Evolutionary conservation across 2,329 filamentous ascomycete species (phyloP).

Genomic region (Xylogone sp.): DNA sequence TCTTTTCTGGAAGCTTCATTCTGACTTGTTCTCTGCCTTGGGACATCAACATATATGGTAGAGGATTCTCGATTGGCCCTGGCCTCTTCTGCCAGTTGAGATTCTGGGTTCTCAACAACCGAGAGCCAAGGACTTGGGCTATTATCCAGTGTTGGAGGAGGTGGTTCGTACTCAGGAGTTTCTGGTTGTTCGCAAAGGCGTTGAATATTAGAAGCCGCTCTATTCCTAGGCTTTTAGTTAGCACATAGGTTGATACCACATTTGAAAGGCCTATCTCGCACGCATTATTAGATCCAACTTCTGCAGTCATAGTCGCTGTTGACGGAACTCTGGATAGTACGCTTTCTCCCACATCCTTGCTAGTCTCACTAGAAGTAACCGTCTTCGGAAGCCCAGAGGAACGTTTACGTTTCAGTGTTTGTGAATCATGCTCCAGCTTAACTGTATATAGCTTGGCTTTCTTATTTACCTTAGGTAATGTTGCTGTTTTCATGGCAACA

Average conservation of each 20-base stretch:
- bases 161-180: background rate
- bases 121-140: background rate
- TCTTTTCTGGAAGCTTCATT: background rate
- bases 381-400: background rate
- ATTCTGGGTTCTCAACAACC: background rate
- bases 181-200: background rate
- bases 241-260: background rate
- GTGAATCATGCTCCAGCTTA: background rate
- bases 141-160: background rate
- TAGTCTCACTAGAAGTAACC: background rate
- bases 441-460: background rate
- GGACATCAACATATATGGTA: background rate
- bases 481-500: background rate
- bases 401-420: background rate
- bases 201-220: background rate
- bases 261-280: background rate
- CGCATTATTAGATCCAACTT: background rate
- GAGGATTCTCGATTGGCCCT: background rate
- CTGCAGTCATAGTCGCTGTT: background rate
- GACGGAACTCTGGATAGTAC: background rate
- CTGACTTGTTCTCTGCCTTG: background rate
- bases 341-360: background rate
- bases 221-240: background rate
- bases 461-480: background rate
- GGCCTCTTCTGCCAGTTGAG: background rate